Conservation (phyloP, 164 flowering plant species). For the Taxillus chinensis region DNA sequence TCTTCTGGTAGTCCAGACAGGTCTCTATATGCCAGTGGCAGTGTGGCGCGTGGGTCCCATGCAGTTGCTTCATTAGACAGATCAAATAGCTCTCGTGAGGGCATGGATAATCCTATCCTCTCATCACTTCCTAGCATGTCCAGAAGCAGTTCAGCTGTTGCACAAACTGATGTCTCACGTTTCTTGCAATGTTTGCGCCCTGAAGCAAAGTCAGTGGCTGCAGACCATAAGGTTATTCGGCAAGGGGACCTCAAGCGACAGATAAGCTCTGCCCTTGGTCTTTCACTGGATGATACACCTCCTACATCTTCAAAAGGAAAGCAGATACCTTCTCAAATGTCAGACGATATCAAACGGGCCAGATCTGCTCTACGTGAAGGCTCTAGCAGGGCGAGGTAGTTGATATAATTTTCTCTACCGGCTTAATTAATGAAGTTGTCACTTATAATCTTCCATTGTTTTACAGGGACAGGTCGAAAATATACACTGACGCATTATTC, state of each 20-base stretch:
- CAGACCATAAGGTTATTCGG: conserved; percentile 47
- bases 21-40: conserved; percentile 43
- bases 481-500: conserved; percentile 38
- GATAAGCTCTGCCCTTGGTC: conserved; percentile 42
- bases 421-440: conserved; percentile 4
- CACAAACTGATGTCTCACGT: conserved; percentile 40
- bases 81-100: conserved; percentile 65
- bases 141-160: conserved; percentile 35
- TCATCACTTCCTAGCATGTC: conserved; percentile 56
- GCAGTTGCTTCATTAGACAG: conserved; percentile 48
- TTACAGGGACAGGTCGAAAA: conserved; percentile 59
- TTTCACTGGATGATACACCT: conserved; percentile 44
- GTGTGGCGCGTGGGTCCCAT: conserved; percentile 55
- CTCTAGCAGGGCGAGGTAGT: conserved; percentile 54
- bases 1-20: conserved; percentile 70
- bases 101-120: conserved; percentile 46
- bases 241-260: conserved; percentile 48
- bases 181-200: conserved; percentile 54
- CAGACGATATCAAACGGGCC: conserved; percentile 57
- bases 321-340: conserved; percentile 25
- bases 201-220: conserved; percentile 42
- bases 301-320: conserved; percentile 42
- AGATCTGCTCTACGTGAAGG: conserved; percentile 46
- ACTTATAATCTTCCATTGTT: conserved; percentile 4
- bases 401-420: conserved; percentile 4